Evolutionary conservation across 345 rosid genomes (phyloP), one percentile per base, ranked within the genome.

Genomic region (Linum trigynum): DNA sequence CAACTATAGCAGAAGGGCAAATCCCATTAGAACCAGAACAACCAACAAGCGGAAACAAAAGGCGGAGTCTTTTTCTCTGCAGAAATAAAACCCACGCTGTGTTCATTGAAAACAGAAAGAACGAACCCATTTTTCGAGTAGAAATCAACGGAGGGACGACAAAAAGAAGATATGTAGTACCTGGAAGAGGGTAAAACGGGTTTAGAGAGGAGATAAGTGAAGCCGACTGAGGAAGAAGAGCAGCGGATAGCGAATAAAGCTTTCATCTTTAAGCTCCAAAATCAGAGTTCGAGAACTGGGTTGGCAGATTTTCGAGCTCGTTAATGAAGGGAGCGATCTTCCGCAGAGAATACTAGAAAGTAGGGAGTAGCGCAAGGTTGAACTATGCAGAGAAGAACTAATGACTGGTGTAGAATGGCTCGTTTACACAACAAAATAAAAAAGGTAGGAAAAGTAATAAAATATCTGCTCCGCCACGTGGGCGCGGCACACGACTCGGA

Each of bases 101-200:
- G 53, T 48, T 48, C 11, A 3, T 41, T 55, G 9, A 41, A 4
- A 8, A 8, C 45, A 8, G 9, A 41, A 4, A 9, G 53, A 48
- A 48, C 14, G 53, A 15, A 48, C 7, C 53, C 53, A 10, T 48
- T 48, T 48, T 3, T 59, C 39, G 32, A 23, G 32, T 23, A 23
- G 32, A 23, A 23, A 23, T 23, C 32, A 23, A 23, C 32, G 32
- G 32, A 23, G 32, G 32, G 32, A 23, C 32, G 32, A 23, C 32
- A 23, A 1, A 23, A 23, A 23, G 32, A 23, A 23, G 1, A 23
- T 23, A 23, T 0, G 32, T 23, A 59, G 62, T 59, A 59, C 62
- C 62, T 59, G 9, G 62, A 59, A 59, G 39, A 23, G 39, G 62
- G 62, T 7, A 59, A 59, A 35, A 38, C 62, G 32, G 39, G 15